Conservation (phyloP, 768 basidiomycete genomes). For the Lyophyllum atratum region DNA sequence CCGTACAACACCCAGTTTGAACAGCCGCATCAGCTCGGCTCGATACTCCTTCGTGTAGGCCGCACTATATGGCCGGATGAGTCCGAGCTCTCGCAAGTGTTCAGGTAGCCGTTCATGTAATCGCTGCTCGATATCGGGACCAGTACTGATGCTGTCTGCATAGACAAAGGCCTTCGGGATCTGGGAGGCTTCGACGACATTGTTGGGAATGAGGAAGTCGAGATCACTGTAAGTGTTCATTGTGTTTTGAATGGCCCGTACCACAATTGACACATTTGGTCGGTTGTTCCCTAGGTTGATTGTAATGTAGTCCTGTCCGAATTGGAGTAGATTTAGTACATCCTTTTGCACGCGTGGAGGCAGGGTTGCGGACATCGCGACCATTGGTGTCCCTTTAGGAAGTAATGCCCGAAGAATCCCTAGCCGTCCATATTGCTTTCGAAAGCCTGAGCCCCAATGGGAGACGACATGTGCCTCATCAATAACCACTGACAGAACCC, state of each 20-base stretch:
- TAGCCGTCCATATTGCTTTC: background rate
- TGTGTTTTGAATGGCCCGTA: constrained; percentile 34
- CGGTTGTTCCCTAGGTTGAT: too few relatives aligned
- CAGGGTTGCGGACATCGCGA: constrained; percentile 37
- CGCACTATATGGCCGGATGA: constrained; percentile 31
- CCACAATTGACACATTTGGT: constrained; percentile 12
- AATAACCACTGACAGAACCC: background rate
- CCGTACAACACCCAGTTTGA: constrained; percentile 24
- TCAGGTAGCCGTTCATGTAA: constrained; percentile 17
- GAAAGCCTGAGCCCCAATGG: background rate
- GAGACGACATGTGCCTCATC: background rate
- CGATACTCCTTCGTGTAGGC: constrained; percentile 20
- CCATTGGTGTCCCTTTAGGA: constrained; percentile 24
- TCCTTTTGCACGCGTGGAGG: constrained; percentile 16
- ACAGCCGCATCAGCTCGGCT: constrained; percentile 20
- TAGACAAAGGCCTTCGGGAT: constrained; percentile 32
- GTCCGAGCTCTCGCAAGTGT: constrained; percentile 9
- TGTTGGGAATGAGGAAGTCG: constrained; percentile 29
- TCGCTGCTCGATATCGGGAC: constrained; percentile 25
- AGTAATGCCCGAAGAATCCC: background rate
- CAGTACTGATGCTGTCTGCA: constrained; percentile 25
- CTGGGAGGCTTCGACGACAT: constrained; percentile 8
- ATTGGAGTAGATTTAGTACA: too few relatives aligned
- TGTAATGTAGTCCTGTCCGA: too few relatives aligned
- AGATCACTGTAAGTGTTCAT: constrained; percentile 33